phyloP scores from a whole-genome alignment of 345 rosid genomes.

The Melastoma malabathricum region DNA sequence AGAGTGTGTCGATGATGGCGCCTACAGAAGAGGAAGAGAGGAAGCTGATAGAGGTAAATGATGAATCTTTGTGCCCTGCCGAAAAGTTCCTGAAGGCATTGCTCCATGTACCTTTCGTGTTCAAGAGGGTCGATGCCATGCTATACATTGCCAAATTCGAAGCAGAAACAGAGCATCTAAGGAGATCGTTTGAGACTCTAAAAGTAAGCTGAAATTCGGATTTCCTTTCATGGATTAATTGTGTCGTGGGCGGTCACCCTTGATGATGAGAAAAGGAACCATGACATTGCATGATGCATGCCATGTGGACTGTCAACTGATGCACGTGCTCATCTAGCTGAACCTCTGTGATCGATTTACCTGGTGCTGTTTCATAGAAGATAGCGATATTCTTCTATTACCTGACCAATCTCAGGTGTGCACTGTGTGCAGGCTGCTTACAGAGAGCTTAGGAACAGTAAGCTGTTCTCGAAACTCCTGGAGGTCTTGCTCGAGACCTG shows the following conservation, averaged over 20 bases:
- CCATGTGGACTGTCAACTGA: too few relatives aligned
- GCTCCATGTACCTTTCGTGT: conserved; percentile 73
- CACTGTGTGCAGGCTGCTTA: conserved; percentile 43
- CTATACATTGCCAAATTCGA: conserved; percentile 76
- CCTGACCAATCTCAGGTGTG: too few relatives aligned
- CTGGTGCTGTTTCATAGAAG: too few relatives aligned
- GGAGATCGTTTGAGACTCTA: conserved; percentile 56
- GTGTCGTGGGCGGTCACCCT: too few relatives aligned
- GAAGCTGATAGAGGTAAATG: conserved; percentile 63
- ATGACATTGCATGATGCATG: too few relatives aligned
- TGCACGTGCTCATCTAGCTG: too few relatives aligned
- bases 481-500: conserved; percentile 93
- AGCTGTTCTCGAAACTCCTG: conserved; percentile 73
- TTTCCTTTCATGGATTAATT: too few relatives aligned
- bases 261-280: too few relatives aligned
- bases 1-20: conserved; percentile 86
- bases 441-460: conserved; percentile 62
- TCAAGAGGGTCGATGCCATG: conserved; percentile 84
- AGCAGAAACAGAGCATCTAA: conserved; percentile 69
- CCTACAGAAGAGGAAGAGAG: conserved; percentile 80
- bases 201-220: conserved; percentile 28
- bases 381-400: too few relatives aligned
- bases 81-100: conserved; percentile 81
- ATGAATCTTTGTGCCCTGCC: conserved; percentile 77
- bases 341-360: too few relatives aligned